Base-by-base conservation (phyloP, 768 basidiomycete species). In the Arthromyces matolae region DNA sequence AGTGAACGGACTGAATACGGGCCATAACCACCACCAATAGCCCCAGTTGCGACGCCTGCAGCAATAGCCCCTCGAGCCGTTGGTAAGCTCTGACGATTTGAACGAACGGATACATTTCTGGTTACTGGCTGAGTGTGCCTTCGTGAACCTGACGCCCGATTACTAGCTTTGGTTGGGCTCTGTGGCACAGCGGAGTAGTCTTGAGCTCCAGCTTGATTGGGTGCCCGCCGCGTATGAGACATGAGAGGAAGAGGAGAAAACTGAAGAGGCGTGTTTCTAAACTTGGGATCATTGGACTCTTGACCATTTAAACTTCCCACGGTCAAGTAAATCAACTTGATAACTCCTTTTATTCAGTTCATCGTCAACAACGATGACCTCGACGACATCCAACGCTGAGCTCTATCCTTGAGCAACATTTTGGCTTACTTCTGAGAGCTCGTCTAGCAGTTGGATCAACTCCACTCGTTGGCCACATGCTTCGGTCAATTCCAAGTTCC, bases 21-120 rank as follows among this genome's bases (percentile, higher is more conserved):
- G 9, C 90, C 90, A 72, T 91, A 92, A 14, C 80, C 82, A 20
- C 79, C 78, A 4, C 90, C 90, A 59, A 93, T 87, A 27, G 72
- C 71, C 7, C 89, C 90, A 24, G 76, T 84, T 0, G 87, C 88
- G n/a, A 92, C 88, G 37, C 87, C 84, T 53, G 81, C 83, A 8
- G 84, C 79, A 37, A 87, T 83, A 18, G 80, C 80, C 42, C 71
- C 73, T 52, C 79, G 72, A 54, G 73, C 75, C 35, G 65, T 48
- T 51, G 64, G 60, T 27, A 54, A 50, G 52, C 55, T 47, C 51
- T 68, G 68, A 38, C 65, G 64, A 49, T 61, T 61, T 49, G 59
- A 63, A 28, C 51, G 55, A 28, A 55, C 50, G 13, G 57, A 60
- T 9, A 50, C 34, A 22, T 56, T 55, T 42, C 58, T 56, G 28